Conservation (phyloP, 2,329 filamentous ascomycete genomes). For the Aspergillus fumigatiaffinis region DNA sequence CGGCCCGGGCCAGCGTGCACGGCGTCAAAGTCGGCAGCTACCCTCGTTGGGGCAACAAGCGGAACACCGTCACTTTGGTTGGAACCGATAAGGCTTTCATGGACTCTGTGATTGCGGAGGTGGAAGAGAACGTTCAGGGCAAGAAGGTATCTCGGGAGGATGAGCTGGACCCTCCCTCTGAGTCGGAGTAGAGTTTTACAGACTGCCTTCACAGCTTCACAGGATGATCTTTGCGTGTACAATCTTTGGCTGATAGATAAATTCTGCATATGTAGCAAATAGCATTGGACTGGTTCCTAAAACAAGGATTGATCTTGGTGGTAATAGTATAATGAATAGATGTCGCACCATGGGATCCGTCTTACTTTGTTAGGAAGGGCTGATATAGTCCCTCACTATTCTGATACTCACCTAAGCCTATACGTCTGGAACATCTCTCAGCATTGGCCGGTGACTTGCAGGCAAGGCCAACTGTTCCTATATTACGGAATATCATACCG, state of each 20-base stretch:
- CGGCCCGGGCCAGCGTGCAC: slow-evolving; percentile 65
- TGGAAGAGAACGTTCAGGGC: slow-evolving; percentile 72
- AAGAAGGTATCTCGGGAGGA: slow-evolving; percentile 66
- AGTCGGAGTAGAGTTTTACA: slow-evolving; percentile 12
- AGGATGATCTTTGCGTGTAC: background rate
- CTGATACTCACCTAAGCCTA: too few species aligned
- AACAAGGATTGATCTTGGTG: background rate
- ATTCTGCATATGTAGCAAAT: background rate
- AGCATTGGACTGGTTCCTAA: background rate
- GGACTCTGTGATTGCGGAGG: slow-evolving; percentile 73
- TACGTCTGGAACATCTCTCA: background rate
- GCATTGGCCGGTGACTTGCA: too few species aligned
- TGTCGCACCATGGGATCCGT: too few species aligned
- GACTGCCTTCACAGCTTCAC: too few species aligned
- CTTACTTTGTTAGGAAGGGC: too few species aligned
- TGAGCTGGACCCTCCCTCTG: slow-evolving; percentile 56
- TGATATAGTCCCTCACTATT: too few species aligned
- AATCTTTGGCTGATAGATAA: background rate
- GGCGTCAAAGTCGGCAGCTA: slow-evolving; percentile 95
- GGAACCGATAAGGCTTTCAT: slow-evolving; percentile 70
- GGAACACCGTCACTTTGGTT: slow-evolving; percentile 88
- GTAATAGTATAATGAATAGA: too few species aligned
- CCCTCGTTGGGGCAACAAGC: slow-evolving; percentile 81
- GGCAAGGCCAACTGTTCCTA: too few species aligned
- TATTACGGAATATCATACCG: too few species aligned